A percentile compares a stretch with the other conserved stretches of the same genome.
phyloP scores from a whole-genome alignment of 305 asterid species.

The Andrographis paniculata region DNA sequence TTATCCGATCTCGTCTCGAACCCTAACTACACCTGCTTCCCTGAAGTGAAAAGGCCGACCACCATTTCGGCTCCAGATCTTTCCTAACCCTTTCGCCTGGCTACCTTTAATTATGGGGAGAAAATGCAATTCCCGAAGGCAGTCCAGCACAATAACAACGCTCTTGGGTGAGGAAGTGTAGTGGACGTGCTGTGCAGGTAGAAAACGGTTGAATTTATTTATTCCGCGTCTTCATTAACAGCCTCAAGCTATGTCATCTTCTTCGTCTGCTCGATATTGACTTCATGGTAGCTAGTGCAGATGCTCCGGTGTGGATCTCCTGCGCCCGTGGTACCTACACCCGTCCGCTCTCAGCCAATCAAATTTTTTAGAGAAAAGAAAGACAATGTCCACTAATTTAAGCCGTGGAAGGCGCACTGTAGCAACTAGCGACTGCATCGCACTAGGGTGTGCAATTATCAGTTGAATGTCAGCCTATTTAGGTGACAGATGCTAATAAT shows the following conservation, averaged over 20 bases:
- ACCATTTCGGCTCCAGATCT: conserved; percentile 17
- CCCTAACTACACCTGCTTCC: not conserved
- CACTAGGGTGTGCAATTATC: not conserved
- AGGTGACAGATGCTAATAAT: too few relatives aligned
- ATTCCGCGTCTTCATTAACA: not conserved
- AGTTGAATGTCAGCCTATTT: not conserved
- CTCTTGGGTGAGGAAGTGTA: not conserved
- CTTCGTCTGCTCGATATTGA: not conserved
- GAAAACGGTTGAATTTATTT: not conserved
- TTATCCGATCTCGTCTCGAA: not conserved
- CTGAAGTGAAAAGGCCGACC: not conserved
- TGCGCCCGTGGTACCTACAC: not conserved
- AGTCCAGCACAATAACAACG: not conserved
- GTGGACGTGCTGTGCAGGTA: conserved; percentile 2
- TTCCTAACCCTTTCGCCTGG: conserved; percentile 2
- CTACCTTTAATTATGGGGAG: conserved; percentile 18
- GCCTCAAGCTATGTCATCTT: not conserved
- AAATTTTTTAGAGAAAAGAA: too few relatives aligned
- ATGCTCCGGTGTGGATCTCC: not conserved
- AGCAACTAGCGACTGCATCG: not conserved
- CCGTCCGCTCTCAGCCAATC: not conserved
- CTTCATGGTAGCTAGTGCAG: too few relatives aligned
- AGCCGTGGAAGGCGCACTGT: not conserved
- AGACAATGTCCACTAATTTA: too few relatives aligned
- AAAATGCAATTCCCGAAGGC: conserved; percentile 2